Evolutionary conservation across 2,329 filamentous ascomycete genomes (phyloP).

Genomic region (Venturia aucupariae): DNA sequence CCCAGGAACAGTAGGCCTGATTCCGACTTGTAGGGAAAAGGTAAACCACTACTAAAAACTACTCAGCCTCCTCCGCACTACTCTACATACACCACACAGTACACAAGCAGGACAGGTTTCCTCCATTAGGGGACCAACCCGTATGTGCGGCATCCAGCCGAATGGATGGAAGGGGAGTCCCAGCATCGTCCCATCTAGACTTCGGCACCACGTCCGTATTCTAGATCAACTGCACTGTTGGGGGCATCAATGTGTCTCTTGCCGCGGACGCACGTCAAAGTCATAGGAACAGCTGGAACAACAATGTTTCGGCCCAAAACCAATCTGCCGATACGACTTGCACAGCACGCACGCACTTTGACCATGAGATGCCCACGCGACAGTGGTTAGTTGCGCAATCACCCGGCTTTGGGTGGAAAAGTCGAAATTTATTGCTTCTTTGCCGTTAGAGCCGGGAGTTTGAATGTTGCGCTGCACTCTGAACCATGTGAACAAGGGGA

Average conservation of each 20-base stretch:
- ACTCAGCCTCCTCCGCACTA: slow-evolving; percentile 5
- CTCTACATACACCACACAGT: too few species aligned
- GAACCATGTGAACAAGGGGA: too few species aligned
- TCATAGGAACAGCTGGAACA: too few species aligned
- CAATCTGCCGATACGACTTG: too few species aligned
- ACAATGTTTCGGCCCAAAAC: not conserved
- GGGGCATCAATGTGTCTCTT: not conserved
- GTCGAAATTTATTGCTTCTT: too few species aligned
- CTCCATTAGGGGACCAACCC: not conserved
- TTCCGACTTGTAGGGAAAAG: not conserved
- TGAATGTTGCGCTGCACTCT: not conserved
- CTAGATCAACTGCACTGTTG: not conserved
- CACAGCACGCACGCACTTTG: not conserved
- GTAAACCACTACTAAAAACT: too few species aligned
- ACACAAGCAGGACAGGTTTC: too few species aligned
- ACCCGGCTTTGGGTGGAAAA: too few species aligned
- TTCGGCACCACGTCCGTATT: not conserved
- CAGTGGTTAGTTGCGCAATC: not conserved
- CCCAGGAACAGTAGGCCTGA: not conserved
- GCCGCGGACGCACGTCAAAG: not conserved
- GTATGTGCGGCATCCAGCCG: not conserved
- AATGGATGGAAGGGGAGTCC: not conserved
- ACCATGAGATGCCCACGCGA: not conserved
- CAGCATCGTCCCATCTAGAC: not conserved
- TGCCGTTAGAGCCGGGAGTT: not conserved